phyloP scores from a whole-genome alignment of 2,329 filamentous ascomycete species.

The Fusarium burgessii region DNA sequence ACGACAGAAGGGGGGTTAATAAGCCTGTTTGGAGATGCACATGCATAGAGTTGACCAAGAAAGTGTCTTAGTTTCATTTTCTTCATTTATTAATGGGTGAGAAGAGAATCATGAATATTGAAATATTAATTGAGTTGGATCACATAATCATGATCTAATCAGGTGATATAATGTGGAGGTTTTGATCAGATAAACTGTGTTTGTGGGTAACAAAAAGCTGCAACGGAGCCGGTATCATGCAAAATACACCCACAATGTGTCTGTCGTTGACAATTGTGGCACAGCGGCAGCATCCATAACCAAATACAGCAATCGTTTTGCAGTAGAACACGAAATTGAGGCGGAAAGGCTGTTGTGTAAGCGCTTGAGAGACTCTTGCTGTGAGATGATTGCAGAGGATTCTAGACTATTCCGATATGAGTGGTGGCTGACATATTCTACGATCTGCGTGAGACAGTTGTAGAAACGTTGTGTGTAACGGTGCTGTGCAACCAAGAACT shows the following conservation, averaged over 20 bases:
- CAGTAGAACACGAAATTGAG: background rate
- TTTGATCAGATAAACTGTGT: slow-evolving; percentile 1
- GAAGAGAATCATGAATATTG: slow-evolving; percentile 2
- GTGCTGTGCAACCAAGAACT: slow-evolving; percentile 2
- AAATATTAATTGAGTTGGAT: background rate
- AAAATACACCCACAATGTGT: slow-evolving; percentile 15
- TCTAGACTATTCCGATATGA: slow-evolving; percentile 32
- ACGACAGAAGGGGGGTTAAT: slow-evolving; percentile 24
- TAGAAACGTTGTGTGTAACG: slow-evolving; percentile 9
- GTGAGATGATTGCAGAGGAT: slow-evolving; percentile 15
- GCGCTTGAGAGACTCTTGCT: background rate
- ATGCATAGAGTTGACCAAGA: slow-evolving; percentile 9
- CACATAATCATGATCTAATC: slow-evolving; percentile 1
- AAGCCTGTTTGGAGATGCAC: slow-evolving; percentile 12
- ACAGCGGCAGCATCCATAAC: slow-evolving; percentile 9
- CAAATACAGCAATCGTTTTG: slow-evolving; percentile 8
- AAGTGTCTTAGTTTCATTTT: background rate
- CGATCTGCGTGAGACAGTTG: slow-evolving; percentile 12
- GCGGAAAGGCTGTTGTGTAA: slow-evolving; percentile 4
- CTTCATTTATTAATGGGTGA: background rate
- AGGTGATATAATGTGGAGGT: slow-evolving; percentile 15
- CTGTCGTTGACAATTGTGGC: slow-evolving; percentile 22
- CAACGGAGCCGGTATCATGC: slow-evolving; percentile 11
- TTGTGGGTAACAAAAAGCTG: background rate
- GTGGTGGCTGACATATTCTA: slow-evolving; percentile 20